Conservation (phyloP, 257 asterid genomes). For the Solanum acaule region DNA sequence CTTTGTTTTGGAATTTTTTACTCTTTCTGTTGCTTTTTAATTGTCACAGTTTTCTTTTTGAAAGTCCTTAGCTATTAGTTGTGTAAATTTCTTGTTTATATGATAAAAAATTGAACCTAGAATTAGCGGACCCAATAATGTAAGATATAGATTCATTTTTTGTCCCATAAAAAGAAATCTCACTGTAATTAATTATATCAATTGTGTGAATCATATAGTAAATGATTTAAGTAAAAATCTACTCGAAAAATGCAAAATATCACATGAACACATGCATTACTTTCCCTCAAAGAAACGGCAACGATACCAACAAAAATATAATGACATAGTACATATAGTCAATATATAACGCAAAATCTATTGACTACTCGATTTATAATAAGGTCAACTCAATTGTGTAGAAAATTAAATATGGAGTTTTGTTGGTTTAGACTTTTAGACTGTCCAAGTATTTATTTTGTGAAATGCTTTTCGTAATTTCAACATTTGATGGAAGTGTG, state of each 20-base stretch:
- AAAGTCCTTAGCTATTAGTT: no score
- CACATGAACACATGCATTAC: neutral
- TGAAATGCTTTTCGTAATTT: neutral
- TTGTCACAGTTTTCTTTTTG: no score
- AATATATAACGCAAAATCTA: no score
- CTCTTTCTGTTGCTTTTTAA: rapidly evolving
- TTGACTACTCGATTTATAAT: neutral
- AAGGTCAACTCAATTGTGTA: neutral
- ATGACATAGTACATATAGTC: no score
- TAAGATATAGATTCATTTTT: no score
- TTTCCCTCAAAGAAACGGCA: neutral
- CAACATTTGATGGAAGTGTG: neutral
- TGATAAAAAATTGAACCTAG: neutral
- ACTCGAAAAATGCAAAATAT: no score
- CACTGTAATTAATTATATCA: neutral
- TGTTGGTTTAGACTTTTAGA: neutral
- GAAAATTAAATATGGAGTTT: neutral
- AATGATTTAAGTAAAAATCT: no score
- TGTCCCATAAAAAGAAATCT: neutral
- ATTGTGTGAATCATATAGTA: neutral
- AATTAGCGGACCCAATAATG: no score
- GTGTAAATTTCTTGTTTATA: neutral
- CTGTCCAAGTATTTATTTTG: neutral
- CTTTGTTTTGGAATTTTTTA: no score
- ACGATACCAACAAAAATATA: neutral